Percentiles rank a stretch among this genome's conserved stretches.
Evolutionary conservation across 176 grass and related monocot species (phyloP).

Genomic region (Carex kokanica): DNA sequence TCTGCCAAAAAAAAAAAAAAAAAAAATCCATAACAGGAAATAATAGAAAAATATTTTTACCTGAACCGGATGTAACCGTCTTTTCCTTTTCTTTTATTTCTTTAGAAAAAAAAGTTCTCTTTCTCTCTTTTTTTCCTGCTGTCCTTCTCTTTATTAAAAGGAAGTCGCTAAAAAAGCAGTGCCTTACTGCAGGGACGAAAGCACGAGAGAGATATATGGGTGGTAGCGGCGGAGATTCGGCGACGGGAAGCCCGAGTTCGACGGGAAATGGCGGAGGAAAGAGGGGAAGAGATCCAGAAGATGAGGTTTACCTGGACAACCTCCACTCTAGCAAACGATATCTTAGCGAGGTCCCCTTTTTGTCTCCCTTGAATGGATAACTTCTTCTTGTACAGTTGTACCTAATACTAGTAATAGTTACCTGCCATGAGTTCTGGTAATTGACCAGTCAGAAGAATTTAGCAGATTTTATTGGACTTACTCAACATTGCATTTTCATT

Average conservation of each 20-base stretch:
- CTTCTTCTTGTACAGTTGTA: background rate
- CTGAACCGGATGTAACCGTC: too few relatives aligned
- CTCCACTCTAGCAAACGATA: conserved; percentile 96
- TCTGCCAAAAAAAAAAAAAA: too few relatives aligned
- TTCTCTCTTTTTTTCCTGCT: background rate
- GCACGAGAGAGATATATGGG: conserved; percentile 6
- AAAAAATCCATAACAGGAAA: too few relatives aligned
- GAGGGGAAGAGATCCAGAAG: conserved; percentile 87
- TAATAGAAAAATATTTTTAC: too few relatives aligned
- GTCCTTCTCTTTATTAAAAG: background rate
- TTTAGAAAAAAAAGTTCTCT: background rate
- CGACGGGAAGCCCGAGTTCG: conserved; percentile 43
- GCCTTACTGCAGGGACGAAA: background rate
- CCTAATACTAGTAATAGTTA: background rate
- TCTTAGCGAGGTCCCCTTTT: conserved; percentile 64
- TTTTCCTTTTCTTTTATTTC: background rate
- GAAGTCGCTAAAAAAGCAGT: background rate
- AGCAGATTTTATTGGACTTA: background rate
- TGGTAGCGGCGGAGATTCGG: conserved; percentile 39
- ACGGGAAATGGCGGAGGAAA: conserved; percentile 41
- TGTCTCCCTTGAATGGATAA: background rate
- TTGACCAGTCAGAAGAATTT: background rate
- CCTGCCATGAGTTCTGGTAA: background rate
- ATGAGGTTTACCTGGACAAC: conserved; percentile 95
- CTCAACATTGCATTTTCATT: background rate